phyloP scores from a whole-genome alignment of 345 rosid species.

The Viola odorata region DNA sequence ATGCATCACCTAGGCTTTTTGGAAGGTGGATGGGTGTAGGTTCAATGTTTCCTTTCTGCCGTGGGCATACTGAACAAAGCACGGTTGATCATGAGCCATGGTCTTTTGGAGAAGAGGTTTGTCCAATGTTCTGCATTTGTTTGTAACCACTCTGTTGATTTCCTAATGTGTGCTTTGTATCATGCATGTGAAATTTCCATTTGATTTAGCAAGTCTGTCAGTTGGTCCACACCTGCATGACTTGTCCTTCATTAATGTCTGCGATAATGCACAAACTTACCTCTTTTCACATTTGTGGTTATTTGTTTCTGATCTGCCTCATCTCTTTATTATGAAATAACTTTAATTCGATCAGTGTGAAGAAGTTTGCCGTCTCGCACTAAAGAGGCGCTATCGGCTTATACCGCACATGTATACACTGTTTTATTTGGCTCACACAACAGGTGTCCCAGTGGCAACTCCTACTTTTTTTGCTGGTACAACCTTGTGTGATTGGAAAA shows the following conservation, averaged over 20 bases:
- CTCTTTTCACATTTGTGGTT: background rate
- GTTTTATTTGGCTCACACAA: conserved; percentile 73
- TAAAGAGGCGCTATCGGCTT: conserved; percentile 83
- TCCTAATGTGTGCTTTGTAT: background rate
- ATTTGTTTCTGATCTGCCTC: background rate
- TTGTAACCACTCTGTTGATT: background rate
- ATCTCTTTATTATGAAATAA: conserved; percentile 1
- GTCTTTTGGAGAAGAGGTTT: conserved; percentile 95
- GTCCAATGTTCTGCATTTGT: conserved; percentile 2
- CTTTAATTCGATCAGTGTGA: conserved; percentile 55
- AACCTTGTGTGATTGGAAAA: conserved; percentile 13
- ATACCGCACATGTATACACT: conserved; percentile 81
- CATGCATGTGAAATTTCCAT: background rate
- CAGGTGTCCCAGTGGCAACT: conserved; percentile 69
- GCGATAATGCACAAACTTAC: too few relatives aligned
- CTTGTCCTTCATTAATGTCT: too few relatives aligned
- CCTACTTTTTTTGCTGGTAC: conserved; percentile 83
- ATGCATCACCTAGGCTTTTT: conserved; percentile 80
- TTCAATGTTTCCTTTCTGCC: conserved; percentile 89
- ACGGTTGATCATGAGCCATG: conserved; percentile 88
- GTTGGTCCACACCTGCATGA: too few relatives aligned
- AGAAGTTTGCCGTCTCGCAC: conserved; percentile 82
- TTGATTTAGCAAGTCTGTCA: too few relatives aligned
- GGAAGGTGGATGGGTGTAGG: conserved; percentile 97
- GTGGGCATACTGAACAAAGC: conserved; percentile 71